Percentiles rank a stretch among this genome's conserved stretches.
Evolutionary conservation across 2,329 filamentous ascomycete genomes (phyloP).

Genomic region (Penicillium hesseltinei): DNA sequence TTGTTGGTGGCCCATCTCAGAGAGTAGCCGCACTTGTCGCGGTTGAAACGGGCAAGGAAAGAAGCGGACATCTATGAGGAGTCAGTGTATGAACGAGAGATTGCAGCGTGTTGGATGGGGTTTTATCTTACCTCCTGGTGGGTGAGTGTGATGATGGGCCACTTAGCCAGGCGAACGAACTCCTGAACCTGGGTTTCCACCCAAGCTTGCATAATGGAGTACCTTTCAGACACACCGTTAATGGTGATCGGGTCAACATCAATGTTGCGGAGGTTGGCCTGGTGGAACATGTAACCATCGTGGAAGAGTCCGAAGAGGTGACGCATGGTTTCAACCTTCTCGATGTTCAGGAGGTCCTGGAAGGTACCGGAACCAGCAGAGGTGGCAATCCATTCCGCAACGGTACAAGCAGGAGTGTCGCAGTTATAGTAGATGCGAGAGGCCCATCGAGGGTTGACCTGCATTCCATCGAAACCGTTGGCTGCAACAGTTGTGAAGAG

Average conservation of each 20-base stretch:
- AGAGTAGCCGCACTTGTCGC: conserved; percentile 54
- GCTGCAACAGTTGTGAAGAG: conserved; percentile 51
- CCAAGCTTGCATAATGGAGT: conserved; percentile 59
- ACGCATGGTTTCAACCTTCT: conserved; percentile 54
- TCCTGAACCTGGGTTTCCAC: conserved; percentile 55
- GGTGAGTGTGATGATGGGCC: conserved; percentile 56
- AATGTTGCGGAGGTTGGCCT: conserved; percentile 58
- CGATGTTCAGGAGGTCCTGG: conserved; percentile 50
- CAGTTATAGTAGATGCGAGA: conserved; percentile 66
- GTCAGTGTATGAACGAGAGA: neutral
- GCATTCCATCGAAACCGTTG: conserved; percentile 57
- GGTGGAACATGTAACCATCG: conserved; percentile 64
- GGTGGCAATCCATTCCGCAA: conserved; percentile 61
- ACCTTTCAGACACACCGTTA: conserved; percentile 47
- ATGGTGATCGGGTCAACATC: conserved; percentile 50
- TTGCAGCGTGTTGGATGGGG: neutral
- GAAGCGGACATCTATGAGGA: conserved; percentile 41
- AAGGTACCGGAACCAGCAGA: conserved; percentile 56
- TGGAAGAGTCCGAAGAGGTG: conserved; percentile 57
- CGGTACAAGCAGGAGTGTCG: conserved; percentile 56
- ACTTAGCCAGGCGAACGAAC: conserved; percentile 53
- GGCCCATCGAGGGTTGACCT: conserved; percentile 60
- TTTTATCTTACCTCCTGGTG: conserved; percentile 51
- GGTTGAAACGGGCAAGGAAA: conserved; percentile 55
- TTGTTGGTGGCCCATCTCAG: conserved; percentile 48